Percentiles rank a stretch among this genome's conserved stretches.
phyloP scores from a whole-genome alignment of 2,329 filamentous ascomycete species.

The Xylariales sp. region DNA sequence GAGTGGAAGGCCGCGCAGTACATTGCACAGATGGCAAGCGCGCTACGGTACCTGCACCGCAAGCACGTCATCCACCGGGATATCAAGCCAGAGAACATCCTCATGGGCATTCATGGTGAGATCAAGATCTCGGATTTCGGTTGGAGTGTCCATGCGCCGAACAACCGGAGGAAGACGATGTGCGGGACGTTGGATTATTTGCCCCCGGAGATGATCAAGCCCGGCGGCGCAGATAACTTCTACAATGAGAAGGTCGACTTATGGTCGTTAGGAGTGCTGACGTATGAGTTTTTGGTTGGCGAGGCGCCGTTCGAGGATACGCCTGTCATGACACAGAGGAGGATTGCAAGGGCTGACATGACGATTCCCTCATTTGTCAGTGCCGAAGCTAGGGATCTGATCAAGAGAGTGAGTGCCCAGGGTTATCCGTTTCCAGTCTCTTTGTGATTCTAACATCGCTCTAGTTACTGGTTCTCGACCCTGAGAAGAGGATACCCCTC shows the following conservation, averaged over 20 bases:
- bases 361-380: conserved; percentile 87
- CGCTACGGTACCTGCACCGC: conserved; percentile 84
- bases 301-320: conserved; percentile 97
- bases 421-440: background rate
- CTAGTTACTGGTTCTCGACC: conserved; percentile 82
- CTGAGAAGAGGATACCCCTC: conserved; percentile 85
- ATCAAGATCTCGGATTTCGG: conserved; percentile 99
- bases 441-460: conserved; percentile 12
- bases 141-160: conserved; percentile 96
- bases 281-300: conserved; percentile 92
- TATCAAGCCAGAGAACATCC: conserved; percentile 97
- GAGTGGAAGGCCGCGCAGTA: conserved; percentile 86
- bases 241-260: conserved; percentile 95
- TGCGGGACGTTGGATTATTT: conserved; percentile 97
- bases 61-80: conserved; percentile 97
- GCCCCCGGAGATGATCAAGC: conserved; percentile 94
- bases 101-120: conserved; percentile 93
- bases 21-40: conserved; percentile 86
- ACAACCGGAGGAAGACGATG: conserved; percentile 89
- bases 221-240: conserved; percentile 74
- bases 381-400: conserved; percentile 83
- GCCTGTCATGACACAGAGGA: conserved; percentile 85
- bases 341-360: conserved; percentile 89
- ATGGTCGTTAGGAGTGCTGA: conserved; percentile 92
- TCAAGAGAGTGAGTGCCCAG: conserved; percentile 66